These are phyloP conservation scores for Fusarium torulosum DNA, from an alignment of 2,329 filamentous ascomycete species.

Conservation along the genomic window DNA sequence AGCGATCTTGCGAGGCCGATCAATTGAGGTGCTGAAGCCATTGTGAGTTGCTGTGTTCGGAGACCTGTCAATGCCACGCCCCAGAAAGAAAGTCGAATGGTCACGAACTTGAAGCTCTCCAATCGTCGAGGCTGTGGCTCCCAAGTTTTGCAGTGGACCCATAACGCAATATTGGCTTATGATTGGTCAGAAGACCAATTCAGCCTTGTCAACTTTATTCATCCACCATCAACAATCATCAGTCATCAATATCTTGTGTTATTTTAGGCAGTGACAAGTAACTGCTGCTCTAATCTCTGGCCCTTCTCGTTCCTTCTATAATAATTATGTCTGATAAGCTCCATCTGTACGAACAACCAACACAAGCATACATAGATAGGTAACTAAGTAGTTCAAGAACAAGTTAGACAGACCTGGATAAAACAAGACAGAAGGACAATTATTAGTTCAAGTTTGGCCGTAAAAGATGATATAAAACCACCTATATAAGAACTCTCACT, in stretches of 20 bases:
- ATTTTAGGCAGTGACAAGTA: neutral
- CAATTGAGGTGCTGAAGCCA: slow-evolving; percentile 57
- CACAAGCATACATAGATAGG: too few species aligned
- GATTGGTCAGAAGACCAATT: slow-evolving; percentile 25
- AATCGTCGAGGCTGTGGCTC: slow-evolving; percentile 40
- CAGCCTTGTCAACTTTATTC: slow-evolving; percentile 43
- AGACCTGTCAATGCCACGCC: slow-evolving; percentile 38
- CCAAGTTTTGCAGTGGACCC: slow-evolving; percentile 40
- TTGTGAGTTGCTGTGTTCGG: slow-evolving; percentile 41
- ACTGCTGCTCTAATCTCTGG: neutral
- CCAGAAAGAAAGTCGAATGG: slow-evolving; percentile 2
- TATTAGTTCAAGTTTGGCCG: too few species aligned
- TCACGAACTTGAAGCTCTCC: slow-evolving; percentile 24
- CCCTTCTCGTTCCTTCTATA: neutral
- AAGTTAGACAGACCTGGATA: too few species aligned
- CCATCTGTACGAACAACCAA: too few species aligned
- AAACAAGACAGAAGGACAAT: too few species aligned
- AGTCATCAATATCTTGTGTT: slow-evolving; percentile 8
- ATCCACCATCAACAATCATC: slow-evolving; percentile 11
- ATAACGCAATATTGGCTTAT: neutral
- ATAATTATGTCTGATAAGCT: too few species aligned
- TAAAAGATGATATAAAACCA: too few species aligned
- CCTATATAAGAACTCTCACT: too few species aligned
- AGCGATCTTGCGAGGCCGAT: slow-evolving; percentile 77
- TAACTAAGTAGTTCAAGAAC: too few species aligned